These are phyloP conservation scores for Penicillium bovifimosum DNA, from an alignment of 495 filamentous ascomycete genomes.

Conservation along the genomic window DNA sequence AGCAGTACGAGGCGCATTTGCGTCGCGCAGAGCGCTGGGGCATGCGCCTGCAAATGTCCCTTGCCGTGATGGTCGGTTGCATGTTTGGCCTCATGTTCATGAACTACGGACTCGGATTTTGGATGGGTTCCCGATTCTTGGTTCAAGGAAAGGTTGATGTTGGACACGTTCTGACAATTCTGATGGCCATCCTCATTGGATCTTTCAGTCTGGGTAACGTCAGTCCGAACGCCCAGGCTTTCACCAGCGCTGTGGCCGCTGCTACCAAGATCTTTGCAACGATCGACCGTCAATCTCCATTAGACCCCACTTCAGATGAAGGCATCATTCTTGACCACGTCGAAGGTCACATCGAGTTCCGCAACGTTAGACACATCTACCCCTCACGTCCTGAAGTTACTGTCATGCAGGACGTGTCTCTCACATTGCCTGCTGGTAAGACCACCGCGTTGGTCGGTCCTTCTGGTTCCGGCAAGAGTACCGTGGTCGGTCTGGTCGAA, in stretches of 20 bases:
- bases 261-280: constrained; percentile 87
- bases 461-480: constrained; percentile 86
- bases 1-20: constrained; percentile 75
- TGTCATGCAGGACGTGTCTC: constrained; percentile 75
- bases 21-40: constrained; percentile 69
- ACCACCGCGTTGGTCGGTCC: constrained; percentile 82
- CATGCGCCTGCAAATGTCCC: constrained; percentile 60
- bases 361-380: constrained; percentile 85
- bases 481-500: constrained; percentile 86
- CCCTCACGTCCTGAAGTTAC: constrained; percentile 85
- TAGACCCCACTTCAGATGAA: constrained; percentile 69
- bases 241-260: constrained; percentile 74
- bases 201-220: constrained; percentile 89
- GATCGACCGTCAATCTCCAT: constrained; percentile 83
- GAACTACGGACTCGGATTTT: constrained; percentile 91
- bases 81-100: constrained; percentile 82
- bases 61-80: constrained; percentile 71
- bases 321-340: constrained; percentile 67
- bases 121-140: constrained; percentile 82
- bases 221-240: constrained; percentile 77
- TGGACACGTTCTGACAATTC: constrained; percentile 61
- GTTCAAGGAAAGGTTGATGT: constrained; percentile 57
- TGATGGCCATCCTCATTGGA: constrained; percentile 86
- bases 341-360: constrained; percentile 74
- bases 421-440: constrained; percentile 78